Conservation (phyloP, 768 basidiomycete genomes). For the Leccinum barrowsii region DNA sequence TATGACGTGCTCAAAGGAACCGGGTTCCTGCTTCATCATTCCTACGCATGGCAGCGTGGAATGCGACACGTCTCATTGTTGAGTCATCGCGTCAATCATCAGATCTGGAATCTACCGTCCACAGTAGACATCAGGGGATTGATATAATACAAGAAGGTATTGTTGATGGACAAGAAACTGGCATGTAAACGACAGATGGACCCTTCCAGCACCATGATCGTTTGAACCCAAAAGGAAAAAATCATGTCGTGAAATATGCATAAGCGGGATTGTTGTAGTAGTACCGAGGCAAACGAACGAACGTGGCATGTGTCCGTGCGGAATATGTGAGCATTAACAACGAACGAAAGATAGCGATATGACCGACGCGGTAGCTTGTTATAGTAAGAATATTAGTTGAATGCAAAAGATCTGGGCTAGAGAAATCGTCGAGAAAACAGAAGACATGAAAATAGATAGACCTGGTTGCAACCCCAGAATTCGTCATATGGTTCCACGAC, state of each 20-base stretch:
- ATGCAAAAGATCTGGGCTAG: constrained; percentile 17
- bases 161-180: constrained; percentile 17
- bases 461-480: constrained; percentile 9
- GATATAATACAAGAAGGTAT: constrained; percentile 24
- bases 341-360: constrained; percentile 25
- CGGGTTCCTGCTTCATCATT: no score
- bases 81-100: neutral
- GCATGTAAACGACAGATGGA: constrained; percentile 14
- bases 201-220: constrained; percentile 10
- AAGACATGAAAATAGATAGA: constrained; percentile 23
- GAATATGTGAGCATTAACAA: constrained; percentile 28
- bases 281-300: constrained; percentile 9
- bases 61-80: neutral
- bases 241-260: constrained; percentile 12
- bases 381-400: constrained; percentile 21
- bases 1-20: neutral
- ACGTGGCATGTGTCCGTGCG: constrained; percentile 12
- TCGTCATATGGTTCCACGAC: constrained; percentile 21
- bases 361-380: constrained; percentile 15
- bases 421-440: constrained; percentile 9
- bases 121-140: constrained; percentile 12
- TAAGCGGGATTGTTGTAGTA: constrained; percentile 15
- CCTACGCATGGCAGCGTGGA: constrained; percentile 20
- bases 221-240: constrained; percentile 14
- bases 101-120: neutral